Percentiles rank a stretch among this genome's conserved stretches.
Evolutionary conservation across 306 rosid species (phyloP).

Genomic region (Oemleria cerasiformis): DNA sequence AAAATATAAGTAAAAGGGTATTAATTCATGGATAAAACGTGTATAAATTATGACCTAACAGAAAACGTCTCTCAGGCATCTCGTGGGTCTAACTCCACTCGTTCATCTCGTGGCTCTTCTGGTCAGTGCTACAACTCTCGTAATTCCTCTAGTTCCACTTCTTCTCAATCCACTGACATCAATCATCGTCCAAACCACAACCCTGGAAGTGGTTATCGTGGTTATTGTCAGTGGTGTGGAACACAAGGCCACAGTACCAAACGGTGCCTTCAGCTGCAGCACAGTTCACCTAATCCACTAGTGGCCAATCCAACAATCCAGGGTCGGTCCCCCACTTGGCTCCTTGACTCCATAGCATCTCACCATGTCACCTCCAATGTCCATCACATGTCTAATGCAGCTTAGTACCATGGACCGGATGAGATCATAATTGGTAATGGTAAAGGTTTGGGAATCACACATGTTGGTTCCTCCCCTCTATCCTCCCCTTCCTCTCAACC

Average conservation of each 20-base stretch:
- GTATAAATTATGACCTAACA: too few relatives aligned
- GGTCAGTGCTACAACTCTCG: too few relatives aligned
- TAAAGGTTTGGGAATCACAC: too few relatives aligned
- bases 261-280: not conserved
- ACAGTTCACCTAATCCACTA: not conserved
- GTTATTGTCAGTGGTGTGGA: not conserved
- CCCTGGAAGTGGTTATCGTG: not conserved
- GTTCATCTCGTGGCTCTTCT: too few relatives aligned
- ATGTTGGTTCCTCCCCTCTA: too few relatives aligned
- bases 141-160: too few relatives aligned
- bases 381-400: not conserved
- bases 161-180: too few relatives aligned
- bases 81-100: too few relatives aligned
- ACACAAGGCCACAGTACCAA: not conserved
- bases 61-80: too few relatives aligned
- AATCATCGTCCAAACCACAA: not conserved
- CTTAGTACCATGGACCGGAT: not conserved
- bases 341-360: not conserved
- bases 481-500: too few relatives aligned
- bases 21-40: too few relatives aligned
- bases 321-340: rapidly evolving
- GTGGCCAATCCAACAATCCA: not conserved
- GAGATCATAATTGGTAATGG: not conserved
- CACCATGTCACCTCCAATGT: not conserved
- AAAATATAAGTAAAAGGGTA: too few relatives aligned